Evolutionary conservation across 495 filamentous ascomycete genomes (phyloP).

Genomic region (Collariella sp.): DNA sequence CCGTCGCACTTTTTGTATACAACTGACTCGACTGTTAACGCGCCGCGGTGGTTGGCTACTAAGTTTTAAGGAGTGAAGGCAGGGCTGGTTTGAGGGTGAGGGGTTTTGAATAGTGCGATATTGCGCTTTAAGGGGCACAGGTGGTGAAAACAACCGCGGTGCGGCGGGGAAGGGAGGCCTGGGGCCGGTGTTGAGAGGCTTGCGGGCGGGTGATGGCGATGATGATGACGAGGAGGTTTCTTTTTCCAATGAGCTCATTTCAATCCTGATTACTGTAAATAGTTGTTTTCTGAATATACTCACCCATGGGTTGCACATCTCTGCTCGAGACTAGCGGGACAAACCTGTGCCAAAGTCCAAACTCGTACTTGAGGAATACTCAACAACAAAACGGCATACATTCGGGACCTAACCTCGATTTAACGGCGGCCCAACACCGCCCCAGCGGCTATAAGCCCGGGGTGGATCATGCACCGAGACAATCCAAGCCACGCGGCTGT

Average conservation of each 20-base stretch:
- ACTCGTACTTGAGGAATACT: neutral
- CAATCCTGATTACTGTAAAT: conserved; percentile 2
- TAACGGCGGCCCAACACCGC: too few relatives aligned
- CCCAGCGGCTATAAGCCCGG: too few relatives aligned
- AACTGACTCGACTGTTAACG: neutral
- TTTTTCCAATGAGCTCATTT: neutral
- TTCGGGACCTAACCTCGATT: too few relatives aligned
- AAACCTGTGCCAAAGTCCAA: neutral
- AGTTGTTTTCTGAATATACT: conserved; percentile 4
- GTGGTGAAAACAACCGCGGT: neutral
- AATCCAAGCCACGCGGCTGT: neutral
- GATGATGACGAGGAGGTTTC: neutral
- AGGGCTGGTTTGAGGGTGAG: neutral
- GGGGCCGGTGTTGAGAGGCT: neutral
- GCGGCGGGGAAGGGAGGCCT: neutral
- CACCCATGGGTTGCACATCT: conserved; percentile 5
- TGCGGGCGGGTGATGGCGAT: neutral
- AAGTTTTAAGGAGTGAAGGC: neutral
- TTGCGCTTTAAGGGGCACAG: neutral
- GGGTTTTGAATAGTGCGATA: neutral
- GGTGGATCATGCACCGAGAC: neutral
- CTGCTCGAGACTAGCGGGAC: neutral
- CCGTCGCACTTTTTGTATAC: conserved; percentile 8
- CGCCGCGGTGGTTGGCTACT: neutral
- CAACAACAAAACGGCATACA: neutral